Conservation (phyloP, 2,329 filamentous ascomycete species). For the Ophiocordyceps sinensis region DNA sequence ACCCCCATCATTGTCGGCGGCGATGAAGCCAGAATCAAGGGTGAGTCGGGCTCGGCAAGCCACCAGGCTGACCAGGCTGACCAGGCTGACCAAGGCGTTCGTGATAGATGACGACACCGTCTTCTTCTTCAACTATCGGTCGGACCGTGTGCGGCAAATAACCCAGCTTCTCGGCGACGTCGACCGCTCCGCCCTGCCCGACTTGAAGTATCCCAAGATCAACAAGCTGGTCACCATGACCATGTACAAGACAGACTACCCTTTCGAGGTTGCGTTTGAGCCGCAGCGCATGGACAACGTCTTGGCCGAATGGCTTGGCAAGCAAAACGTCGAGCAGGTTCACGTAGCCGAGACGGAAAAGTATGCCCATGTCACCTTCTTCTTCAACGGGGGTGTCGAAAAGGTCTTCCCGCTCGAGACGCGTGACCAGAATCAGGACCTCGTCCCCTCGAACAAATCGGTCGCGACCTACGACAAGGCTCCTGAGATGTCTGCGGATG, state of each 20-base stretch:
- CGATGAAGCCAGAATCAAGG: slow-evolving; percentile 71
- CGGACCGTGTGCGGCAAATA: slow-evolving; percentile 91
- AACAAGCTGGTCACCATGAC: slow-evolving; percentile 87
- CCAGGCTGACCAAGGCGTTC: slow-evolving; percentile 2
- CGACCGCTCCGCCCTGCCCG: slow-evolving; percentile 78
- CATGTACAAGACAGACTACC: slow-evolving; percentile 90
- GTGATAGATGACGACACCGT: slow-evolving; percentile 69
- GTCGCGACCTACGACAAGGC: slow-evolving; percentile 92
- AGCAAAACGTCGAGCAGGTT: slow-evolving; percentile 81
- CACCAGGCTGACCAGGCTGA: background rate
- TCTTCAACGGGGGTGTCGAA: slow-evolving; percentile 98
- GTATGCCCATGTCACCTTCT: slow-evolving; percentile 98
- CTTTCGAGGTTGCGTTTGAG: slow-evolving; percentile 82
- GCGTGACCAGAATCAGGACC: slow-evolving; percentile 65
- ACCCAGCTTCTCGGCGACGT: slow-evolving; percentile 86
- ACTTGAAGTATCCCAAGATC: slow-evolving; percentile 90
- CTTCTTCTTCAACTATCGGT: slow-evolving; percentile 99
- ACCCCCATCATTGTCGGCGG: slow-evolving; percentile 94
- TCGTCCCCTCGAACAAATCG: slow-evolving; percentile 74
- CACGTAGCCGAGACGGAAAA: slow-evolving; percentile 98
- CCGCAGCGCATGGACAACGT: slow-evolving; percentile 96
- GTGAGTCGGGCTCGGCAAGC: slow-evolving; percentile 25
- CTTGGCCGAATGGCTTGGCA: slow-evolving; percentile 90
- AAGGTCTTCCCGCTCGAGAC: slow-evolving; percentile 88
- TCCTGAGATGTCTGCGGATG: slow-evolving; percentile 89